Percentiles rank a stretch among this genome's conserved stretches.
phyloP scores from a whole-genome alignment of 2,329 filamentous ascomycete genomes.

The Dryadomyces quercivorus region DNA sequence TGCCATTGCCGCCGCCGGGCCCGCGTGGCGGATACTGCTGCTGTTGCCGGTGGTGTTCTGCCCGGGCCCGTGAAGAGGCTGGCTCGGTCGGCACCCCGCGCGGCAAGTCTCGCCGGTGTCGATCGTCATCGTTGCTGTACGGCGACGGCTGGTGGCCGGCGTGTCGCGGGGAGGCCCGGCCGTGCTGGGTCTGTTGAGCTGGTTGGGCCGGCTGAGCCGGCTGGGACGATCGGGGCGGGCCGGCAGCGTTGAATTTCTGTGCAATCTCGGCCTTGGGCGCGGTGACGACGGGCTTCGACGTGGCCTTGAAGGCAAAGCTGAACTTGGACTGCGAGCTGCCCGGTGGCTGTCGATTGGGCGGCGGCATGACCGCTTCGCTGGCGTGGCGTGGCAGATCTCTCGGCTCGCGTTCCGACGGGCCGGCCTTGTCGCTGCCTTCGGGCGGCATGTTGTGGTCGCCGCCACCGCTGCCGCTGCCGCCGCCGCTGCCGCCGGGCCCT shows the following conservation, averaged over 20 bases:
- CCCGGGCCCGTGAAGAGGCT: slow-evolving; percentile 30
- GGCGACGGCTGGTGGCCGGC: background rate
- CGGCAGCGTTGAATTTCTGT: slow-evolving; percentile 54
- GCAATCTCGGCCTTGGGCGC: slow-evolving; percentile 54
- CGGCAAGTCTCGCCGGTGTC: slow-evolving; percentile 30
- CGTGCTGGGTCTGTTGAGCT: background rate
- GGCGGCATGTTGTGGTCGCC: background rate
- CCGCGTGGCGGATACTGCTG: background rate
- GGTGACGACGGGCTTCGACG: slow-evolving; percentile 44
- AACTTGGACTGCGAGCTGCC: slow-evolving; percentile 59
- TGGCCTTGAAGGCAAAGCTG: slow-evolving; percentile 83
- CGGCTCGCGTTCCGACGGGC: background rate
- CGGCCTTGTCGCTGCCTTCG: background rate
- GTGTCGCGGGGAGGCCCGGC: background rate
- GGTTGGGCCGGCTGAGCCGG: too few species aligned
- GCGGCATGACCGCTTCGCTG: slow-evolving; percentile 32
- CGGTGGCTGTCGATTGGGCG: slow-evolving; percentile 37
- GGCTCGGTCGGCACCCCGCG: slow-evolving; percentile 40
- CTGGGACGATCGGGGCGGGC: slow-evolving; percentile 16
- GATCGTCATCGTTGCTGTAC: slow-evolving; percentile 12
- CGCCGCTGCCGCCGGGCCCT: background rate
- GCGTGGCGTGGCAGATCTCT: background rate
- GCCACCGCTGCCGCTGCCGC: background rate
- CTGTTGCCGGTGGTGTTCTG: slow-evolving; percentile 12
- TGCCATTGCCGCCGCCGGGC: background rate